phyloP scores from a whole-genome alignment of 2,329 filamentous ascomycete species.

The Pseudogymnoascus verrucosus region DNA sequence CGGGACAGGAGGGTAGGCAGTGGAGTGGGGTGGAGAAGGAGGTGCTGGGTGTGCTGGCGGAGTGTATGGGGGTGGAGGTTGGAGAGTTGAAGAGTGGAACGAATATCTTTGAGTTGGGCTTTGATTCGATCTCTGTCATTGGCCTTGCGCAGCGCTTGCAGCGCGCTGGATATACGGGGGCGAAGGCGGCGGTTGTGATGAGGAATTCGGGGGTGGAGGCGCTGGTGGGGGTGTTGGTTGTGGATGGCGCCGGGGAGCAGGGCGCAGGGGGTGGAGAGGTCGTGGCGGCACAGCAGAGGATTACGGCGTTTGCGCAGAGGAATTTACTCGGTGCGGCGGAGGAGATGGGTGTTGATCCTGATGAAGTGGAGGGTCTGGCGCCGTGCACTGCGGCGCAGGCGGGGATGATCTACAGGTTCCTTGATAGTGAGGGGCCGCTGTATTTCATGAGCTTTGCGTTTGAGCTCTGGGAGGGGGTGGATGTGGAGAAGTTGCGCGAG shows the following conservation, averaged over 20 bases:
- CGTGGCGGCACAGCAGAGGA: constrained; percentile 31
- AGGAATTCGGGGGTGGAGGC: constrained; percentile 46
- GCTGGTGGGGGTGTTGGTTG: constrained; percentile 31
- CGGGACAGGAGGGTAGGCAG: constrained; percentile 23
- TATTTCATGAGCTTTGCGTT: constrained; percentile 77
- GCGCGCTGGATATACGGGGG: constrained; percentile 49
- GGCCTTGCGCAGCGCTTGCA: constrained; percentile 59
- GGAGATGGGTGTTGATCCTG: constrained; percentile 40
- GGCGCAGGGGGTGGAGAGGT: constrained; percentile 14
- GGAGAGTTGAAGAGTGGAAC: constrained; percentile 40
- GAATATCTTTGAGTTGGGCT: constrained; percentile 76
- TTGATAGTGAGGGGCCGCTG: constrained; percentile 46
- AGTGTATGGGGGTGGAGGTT: constrained; percentile 30
- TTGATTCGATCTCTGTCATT: constrained; percentile 82
- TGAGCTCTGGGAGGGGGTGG: constrained; percentile 37
- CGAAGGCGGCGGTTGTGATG: constrained; percentile 60
- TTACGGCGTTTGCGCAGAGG: constrained; percentile 32
- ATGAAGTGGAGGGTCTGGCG: constrained; percentile 61
- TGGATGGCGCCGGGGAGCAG: constrained; percentile 12
- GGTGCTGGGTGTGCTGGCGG: constrained; percentile 46
- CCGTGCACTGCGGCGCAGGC: constrained; percentile 83
- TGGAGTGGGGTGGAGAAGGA: constrained; percentile 34
- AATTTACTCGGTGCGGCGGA: constrained; percentile 30
- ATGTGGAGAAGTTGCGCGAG: constrained; percentile 38
- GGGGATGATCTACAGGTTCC: constrained; percentile 69